Base-by-base conservation (phyloP, 2,329 filamentous ascomycete species). In the Calonectria pseudoturangicola region DNA sequence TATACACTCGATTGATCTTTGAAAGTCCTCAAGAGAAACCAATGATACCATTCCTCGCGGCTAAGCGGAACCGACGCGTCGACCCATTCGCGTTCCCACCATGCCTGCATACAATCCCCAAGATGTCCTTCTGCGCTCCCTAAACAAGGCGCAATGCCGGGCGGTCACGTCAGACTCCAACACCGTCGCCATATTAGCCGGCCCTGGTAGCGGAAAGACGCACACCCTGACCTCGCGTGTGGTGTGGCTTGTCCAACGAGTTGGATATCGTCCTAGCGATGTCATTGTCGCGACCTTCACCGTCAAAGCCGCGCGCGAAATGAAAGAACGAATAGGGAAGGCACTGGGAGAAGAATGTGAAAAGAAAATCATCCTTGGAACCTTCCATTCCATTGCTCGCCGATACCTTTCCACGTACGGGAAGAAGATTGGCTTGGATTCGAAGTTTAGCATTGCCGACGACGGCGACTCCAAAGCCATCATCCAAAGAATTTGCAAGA, bases 281-380 rank as follows among this genome's bases (percentile, higher is more conserved):
- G 92, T 98, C 79, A 92, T 99, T 72, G 96, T 98, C 72, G 97
- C 96, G 74, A 98, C 96, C 0, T 99, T 99, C 82, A 99, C 97
- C 2, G 95, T 98, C 83, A 98, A 98, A 83, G 96, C 97, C 1
- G 95, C 96, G 21, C 91, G 88, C 21, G 96, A 98, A 86, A 99
- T 99, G 96, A 95, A 95, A 80, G 92, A 95, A 80, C 91, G 96
- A 9, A 94, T 98, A 70, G 92, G 92, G 0, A 93, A 90, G 71
- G 89, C 94, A n/a, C 88, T 98, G n/a, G 95, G 95, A 1, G 90
- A 93, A 73, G 92, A 92, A 7, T 86, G 92, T 18, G 94, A 95
- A 81, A 92, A 90, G 68, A 94, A 92, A 79, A 88, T 99, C 75
- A 90, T 98, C 39, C 87, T 99, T 4, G 96, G 96, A 21, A 99